Conservation (phyloP, 768 basidiomycete genomes). For the Infundibulicybe gibba region DNA sequence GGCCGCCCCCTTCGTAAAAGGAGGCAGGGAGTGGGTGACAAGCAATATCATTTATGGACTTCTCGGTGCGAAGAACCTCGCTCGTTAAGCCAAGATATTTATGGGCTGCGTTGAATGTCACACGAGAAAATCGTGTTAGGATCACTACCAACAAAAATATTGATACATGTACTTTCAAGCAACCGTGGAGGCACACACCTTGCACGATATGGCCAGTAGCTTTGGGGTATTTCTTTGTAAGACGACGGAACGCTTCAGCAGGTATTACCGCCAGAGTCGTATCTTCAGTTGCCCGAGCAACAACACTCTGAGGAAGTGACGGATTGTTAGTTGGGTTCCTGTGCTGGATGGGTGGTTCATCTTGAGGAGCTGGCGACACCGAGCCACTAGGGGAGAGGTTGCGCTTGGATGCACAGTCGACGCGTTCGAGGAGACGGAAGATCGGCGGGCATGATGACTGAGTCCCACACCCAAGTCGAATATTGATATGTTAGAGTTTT, state of each 20-base stretch:
- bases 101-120: slow-evolving; percentile 97
- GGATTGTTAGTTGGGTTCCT: slow-evolving; percentile 14
- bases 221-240: slow-evolving; percentile 96
- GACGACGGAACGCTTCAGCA: slow-evolving; percentile 89
- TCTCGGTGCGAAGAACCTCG: slow-evolving; percentile 94
- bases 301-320: slow-evolving; percentile 31
- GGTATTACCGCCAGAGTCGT: slow-evolving; percentile 98
- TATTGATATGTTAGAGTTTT: slow-evolving; percentile 65
- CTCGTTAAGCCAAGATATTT: slow-evolving; percentile 92
- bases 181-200: slow-evolving; percentile 39
- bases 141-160: slow-evolving; percentile 61
- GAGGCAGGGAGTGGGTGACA: slow-evolving; percentile 89
- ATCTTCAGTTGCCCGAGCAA: slow-evolving; percentile 93
- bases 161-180: slow-evolving; percentile 3
- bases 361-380: slow-evolving; percentile 20
- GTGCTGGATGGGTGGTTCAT: slow-evolving; percentile 14
- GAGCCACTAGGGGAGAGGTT: slow-evolving; percentile 19
- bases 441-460: slow-evolving; percentile 36
- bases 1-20: slow-evolving; percentile 91
- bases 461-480: slow-evolving; percentile 40
- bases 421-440: slow-evolving; percentile 62
- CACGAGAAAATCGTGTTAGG: slow-evolving; percentile 91
- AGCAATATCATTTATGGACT: slow-evolving; percentile 95
- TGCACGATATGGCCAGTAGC: slow-evolving; percentile 96
- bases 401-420: slow-evolving; percentile 61